Evolutionary conservation across 768 basidiomycete genomes (phyloP).

Genomic region (Mycena leptocephala): DNA sequence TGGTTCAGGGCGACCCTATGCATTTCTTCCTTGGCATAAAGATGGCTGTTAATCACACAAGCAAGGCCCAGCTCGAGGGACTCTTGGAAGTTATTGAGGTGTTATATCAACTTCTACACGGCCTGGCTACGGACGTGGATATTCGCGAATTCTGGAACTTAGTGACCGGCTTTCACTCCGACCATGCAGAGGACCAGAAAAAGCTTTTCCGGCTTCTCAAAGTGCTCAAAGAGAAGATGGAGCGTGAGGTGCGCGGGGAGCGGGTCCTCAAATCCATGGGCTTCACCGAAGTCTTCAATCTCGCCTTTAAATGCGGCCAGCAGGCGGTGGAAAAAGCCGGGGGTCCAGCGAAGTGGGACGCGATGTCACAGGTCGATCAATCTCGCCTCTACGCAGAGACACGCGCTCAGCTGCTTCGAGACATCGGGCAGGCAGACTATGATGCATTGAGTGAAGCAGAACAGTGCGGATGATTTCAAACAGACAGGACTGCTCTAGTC

Average conservation of each 20-base stretch:
- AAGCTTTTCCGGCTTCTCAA: background rate
- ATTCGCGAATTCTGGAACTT: background rate
- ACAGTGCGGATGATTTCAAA: too few relatives aligned
- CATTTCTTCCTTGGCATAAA: background rate
- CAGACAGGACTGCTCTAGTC: too few relatives aligned
- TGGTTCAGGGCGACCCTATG: background rate
- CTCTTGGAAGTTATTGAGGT: background rate
- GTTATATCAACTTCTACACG: background rate
- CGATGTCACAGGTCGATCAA: background rate
- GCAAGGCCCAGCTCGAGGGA: background rate
- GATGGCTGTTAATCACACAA: background rate
- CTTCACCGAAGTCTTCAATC: background rate
- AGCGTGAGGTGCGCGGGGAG: background rate
- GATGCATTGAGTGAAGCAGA: background rate
- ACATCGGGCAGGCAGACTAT: background rate
- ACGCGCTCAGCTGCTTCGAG: background rate
- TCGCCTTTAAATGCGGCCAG: background rate
- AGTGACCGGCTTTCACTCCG: background rate
- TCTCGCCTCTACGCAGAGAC: background rate
- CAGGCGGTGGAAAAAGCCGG: background rate
- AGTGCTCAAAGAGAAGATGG: background rate
- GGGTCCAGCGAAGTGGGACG: background rate
- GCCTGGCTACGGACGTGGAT: background rate
- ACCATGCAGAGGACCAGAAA: too few relatives aligned
- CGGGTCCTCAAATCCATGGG: background rate